Conservation (phyloP, 2,329 filamentous ascomycete species). For the Exophiala bonariae region DNA sequence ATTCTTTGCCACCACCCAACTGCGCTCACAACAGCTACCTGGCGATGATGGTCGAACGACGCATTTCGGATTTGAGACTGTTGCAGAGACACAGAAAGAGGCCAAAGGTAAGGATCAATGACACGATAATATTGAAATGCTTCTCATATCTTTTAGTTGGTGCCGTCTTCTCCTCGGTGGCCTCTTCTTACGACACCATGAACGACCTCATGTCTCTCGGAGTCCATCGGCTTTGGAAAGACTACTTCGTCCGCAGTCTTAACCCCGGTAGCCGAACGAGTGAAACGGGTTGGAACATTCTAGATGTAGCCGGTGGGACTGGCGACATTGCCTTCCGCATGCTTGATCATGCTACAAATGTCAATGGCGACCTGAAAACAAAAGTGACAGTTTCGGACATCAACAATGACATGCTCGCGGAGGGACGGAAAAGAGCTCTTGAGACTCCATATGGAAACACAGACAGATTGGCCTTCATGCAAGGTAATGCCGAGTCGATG, state of each 20-base stretch:
- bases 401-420: constrained; percentile 89
- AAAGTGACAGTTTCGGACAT: constrained; percentile 93
- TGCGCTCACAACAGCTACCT: constrained; percentile 13
- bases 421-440: constrained; percentile 77
- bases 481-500: constrained; percentile 85
- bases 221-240: constrained; percentile 95
- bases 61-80: constrained; percentile 87
- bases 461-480: constrained; percentile 68
- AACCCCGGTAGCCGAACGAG: constrained; percentile 68
- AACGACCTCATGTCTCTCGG: constrained; percentile 99
- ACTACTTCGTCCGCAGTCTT: constrained; percentile 88
- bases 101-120: constrained; percentile 53
- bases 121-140: neutral
- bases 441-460: constrained; percentile 59
- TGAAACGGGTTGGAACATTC: constrained; percentile 66
- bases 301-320: constrained; percentile 95
- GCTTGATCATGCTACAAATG: constrained; percentile 78
- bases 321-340: constrained; percentile 98
- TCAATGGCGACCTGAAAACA: constrained; percentile 77
- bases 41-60: constrained; percentile 62
- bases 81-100: constrained; percentile 78
- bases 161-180: constrained; percentile 91
- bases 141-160: constrained; percentile 56
- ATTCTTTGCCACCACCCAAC: constrained; percentile 8
- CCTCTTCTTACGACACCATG: constrained; percentile 94